Conservation (phyloP, 305 asterid genomes). For the Fraxinus xanthoxyloides region DNA sequence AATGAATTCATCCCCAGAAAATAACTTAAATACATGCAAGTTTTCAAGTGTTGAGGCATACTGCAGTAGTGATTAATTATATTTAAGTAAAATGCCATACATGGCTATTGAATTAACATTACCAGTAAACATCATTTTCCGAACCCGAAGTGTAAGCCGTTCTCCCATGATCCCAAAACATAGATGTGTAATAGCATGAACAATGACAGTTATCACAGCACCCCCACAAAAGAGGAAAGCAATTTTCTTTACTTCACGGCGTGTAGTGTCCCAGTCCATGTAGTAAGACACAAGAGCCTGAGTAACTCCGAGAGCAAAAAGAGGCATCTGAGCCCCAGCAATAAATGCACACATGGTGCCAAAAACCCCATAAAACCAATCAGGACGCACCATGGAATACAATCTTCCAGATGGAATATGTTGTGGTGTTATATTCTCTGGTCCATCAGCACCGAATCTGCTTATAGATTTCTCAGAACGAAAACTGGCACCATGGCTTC, state of each 20-base stretch:
- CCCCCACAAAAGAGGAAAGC: slow-evolving; percentile 82
- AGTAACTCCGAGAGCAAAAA: slow-evolving; percentile 90
- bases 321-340: slow-evolving; percentile 96
- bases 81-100: background rate
- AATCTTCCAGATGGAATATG: slow-evolving; percentile 61
- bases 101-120: slow-evolving; percentile 13
- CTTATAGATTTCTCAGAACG: slow-evolving; percentile 82
- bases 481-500: slow-evolving; percentile 89
- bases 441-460: slow-evolving; percentile 66
- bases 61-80: background rate
- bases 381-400: slow-evolving; percentile 82
- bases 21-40: background rate
- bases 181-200: slow-evolving; percentile 73
- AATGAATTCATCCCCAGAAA: background rate
- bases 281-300: slow-evolving; percentile 95
- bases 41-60: background rate
- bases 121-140: slow-evolving; percentile 91
- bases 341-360: slow-evolving; percentile 83
- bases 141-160: slow-evolving; percentile 82
- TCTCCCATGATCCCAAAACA: slow-evolving; percentile 95
- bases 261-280: slow-evolving; percentile 97
- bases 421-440: slow-evolving; percentile 39
- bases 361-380: slow-evolving; percentile 76
- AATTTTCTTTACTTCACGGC: slow-evolving; percentile 75
- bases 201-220: slow-evolving; percentile 69